Conservation (phyloP, 192 early-diverging fungal genomes). For the Radiomyces spectabilis region DNA sequence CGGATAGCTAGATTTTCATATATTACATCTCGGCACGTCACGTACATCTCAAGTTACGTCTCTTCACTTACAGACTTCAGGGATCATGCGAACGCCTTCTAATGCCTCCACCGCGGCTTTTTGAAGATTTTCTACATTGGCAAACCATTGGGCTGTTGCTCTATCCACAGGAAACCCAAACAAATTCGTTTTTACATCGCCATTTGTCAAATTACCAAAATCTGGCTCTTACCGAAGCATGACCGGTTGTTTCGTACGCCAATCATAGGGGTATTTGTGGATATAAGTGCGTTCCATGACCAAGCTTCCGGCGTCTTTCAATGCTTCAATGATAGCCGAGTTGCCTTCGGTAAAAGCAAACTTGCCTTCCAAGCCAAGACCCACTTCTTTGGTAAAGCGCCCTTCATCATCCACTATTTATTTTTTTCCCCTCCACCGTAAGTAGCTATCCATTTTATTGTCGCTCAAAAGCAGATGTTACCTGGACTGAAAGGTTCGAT, state of each 20-base stretch:
- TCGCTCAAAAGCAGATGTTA: slow-evolving; percentile 6
- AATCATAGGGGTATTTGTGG: slow-evolving; percentile 82
- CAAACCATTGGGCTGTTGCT: slow-evolving; percentile 82
- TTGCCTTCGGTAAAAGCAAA: slow-evolving; percentile 54
- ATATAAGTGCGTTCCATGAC: slow-evolving; percentile 44
- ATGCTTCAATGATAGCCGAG: slow-evolving; percentile 43
- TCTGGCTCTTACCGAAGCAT: slow-evolving; percentile 48
- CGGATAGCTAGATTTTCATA: slow-evolving; percentile 25
- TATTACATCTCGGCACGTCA: too few relatives aligned
- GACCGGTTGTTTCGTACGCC: slow-evolving; percentile 75
- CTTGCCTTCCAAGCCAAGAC: slow-evolving; percentile 50
- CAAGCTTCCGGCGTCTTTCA: slow-evolving; percentile 30
- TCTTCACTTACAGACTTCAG: slow-evolving; percentile 36
- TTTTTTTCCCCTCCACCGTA: not conserved
- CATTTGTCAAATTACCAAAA: too few relatives aligned
- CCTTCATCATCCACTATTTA: slow-evolving; percentile 57
- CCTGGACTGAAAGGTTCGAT: slow-evolving; percentile 57
- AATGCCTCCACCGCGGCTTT: slow-evolving; percentile 50
- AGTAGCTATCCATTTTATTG: too few relatives aligned
- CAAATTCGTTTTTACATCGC: too few relatives aligned
- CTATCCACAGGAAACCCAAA: slow-evolving; percentile 28
- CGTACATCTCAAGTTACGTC: too few relatives aligned
- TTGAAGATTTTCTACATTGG: slow-evolving; percentile 58
- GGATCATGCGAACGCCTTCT: slow-evolving; percentile 47
- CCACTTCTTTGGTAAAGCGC: slow-evolving; percentile 58